Conservation (phyloP, 495 filamentous ascomycete genomes). For the Trichodelitschia bisporula region DNA sequence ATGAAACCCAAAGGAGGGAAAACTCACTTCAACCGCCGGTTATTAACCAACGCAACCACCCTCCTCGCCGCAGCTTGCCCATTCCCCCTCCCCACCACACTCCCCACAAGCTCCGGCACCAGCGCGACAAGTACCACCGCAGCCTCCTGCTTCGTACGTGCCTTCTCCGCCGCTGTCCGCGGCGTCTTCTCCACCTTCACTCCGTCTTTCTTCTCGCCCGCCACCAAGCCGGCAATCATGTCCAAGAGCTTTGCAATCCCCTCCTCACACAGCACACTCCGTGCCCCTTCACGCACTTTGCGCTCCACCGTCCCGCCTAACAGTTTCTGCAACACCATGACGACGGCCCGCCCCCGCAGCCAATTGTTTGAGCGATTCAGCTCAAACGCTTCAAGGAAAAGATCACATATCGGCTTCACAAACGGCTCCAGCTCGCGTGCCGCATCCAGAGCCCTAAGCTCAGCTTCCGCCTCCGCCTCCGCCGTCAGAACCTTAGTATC, state of each 20-base stretch:
- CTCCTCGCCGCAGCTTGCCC: slow-evolving; percentile 14
- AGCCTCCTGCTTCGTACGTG: slow-evolving; percentile 24
- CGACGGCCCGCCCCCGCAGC: slow-evolving; percentile 83
- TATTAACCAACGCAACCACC: slow-evolving; percentile 17
- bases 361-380: slow-evolving; percentile 83
- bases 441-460: slow-evolving; percentile 80
- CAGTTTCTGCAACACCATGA: slow-evolving; percentile 51
- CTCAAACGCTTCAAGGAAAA: slow-evolving; percentile 91
- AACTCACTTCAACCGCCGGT: slow-evolving; percentile 18
- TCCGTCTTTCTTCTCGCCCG: slow-evolving; percentile 19
- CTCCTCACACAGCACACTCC: slow-evolving; percentile 46
- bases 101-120: slow-evolving; percentile 23
- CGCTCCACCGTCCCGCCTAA: slow-evolving; percentile 77
- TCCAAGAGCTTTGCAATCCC: slow-evolving; percentile 49
- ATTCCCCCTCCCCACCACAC: slow-evolving; percentile 19
- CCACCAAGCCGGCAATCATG: slow-evolving; percentile 18
- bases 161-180: slow-evolving; percentile 21
- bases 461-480: slow-evolving; percentile 69
- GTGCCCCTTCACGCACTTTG: slow-evolving; percentile 64
- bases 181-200: slow-evolving; percentile 12
- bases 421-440: slow-evolving; percentile 67
- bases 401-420: slow-evolving; percentile 92
- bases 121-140: slow-evolving; percentile 18
- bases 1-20: neutral
- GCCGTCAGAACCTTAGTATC: slow-evolving; percentile 6